phyloP scores from a whole-genome alignment of 2,329 filamentous ascomycete genomes.

The Falciphora oryzae region DNA sequence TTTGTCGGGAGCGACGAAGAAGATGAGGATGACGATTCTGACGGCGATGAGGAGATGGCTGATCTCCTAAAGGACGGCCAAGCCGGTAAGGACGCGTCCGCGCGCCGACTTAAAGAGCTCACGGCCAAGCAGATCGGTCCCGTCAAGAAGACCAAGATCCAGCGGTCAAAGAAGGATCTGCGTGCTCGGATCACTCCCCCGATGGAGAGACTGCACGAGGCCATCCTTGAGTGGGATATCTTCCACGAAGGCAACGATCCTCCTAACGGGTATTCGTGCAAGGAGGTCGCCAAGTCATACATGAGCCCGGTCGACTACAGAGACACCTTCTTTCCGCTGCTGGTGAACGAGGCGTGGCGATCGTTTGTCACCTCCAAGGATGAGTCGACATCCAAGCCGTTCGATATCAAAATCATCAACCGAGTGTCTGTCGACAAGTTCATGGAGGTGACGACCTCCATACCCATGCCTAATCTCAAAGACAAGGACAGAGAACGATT shows the following conservation, averaged over 20 bases:
- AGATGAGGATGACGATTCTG: constrained; percentile 61
- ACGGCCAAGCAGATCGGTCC: constrained; percentile 56
- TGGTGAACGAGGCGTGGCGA: constrained; percentile 93
- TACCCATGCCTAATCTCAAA: constrained; percentile 64
- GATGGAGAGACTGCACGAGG: constrained; percentile 76
- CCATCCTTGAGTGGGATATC: constrained; percentile 89
- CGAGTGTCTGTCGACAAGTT: constrained; percentile 90
- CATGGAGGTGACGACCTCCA: constrained; percentile 80
- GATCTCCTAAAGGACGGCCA: constrained; percentile 42
- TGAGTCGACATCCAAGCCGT: constrained; percentile 72
- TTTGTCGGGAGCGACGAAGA: constrained; percentile 85
- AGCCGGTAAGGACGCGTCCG: constrained; percentile 44
- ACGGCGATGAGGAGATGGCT: constrained; percentile 53
- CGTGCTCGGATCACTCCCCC: constrained; percentile 86
- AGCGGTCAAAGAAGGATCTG: constrained; percentile 86
- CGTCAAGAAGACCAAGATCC: constrained; percentile 75
- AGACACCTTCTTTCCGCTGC: constrained; percentile 80
- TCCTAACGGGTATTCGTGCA: constrained; percentile 68
- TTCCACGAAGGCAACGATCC: constrained; percentile 86
- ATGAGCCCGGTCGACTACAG: constrained; percentile 73
- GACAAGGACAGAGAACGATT: constrained; percentile 44
- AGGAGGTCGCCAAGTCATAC: constrained; percentile 72
- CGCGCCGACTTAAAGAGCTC: constrained; percentile 40
- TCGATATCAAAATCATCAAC: constrained; percentile 82
- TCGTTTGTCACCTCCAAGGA: constrained; percentile 86